phyloP scores from a whole-genome alignment of 73 alveolate genomes.

The Chromera velia region DNA sequence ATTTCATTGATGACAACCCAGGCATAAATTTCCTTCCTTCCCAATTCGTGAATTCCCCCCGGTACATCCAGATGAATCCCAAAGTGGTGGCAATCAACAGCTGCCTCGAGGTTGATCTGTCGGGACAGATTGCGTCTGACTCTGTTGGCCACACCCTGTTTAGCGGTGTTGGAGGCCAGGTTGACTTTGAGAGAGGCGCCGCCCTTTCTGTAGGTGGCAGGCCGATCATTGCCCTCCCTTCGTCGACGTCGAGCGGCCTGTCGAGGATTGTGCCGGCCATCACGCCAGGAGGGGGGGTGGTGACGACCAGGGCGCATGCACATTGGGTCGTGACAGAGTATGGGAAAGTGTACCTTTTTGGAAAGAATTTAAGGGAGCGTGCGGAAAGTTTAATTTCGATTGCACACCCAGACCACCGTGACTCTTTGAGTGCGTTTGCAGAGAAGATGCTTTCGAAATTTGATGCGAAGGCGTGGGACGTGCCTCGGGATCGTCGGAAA shows the following conservation, averaged over 20 bases:
- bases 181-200: background rate
- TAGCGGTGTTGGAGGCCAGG: background rate
- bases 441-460: no score
- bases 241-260: background rate
- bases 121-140: background rate
- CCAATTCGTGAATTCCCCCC: no score
- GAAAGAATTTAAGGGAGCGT: background rate
- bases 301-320: background rate
- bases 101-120: background rate
- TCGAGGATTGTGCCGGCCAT: background rate
- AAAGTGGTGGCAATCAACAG: background rate
- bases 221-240: background rate
- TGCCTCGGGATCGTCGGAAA: no score
- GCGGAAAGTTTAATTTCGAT: background rate
- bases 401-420: background rate
- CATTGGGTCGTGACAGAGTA: background rate
- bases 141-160: background rate
- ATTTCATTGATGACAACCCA: background rate
- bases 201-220: background rate
- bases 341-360: background rate
- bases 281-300: background rate
- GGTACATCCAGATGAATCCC: no score
- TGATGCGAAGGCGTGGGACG: no score
- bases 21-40: background rate
- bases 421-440: no score